Evolutionary conservation across 768 basidiomycete genomes (phyloP).

Genomic region (Calocybe gangraenosa): DNA sequence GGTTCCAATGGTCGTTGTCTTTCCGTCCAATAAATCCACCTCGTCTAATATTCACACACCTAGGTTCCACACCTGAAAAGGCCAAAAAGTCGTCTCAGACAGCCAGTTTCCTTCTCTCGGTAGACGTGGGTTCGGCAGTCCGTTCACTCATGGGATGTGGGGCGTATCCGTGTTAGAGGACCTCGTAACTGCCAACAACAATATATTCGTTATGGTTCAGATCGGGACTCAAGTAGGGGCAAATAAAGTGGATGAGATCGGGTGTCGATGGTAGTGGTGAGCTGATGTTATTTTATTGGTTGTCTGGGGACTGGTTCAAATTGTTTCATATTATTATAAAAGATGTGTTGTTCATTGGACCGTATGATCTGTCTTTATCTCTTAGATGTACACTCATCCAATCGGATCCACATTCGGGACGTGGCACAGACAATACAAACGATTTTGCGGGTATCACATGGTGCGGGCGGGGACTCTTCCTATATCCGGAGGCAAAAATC

Average conservation of each 20-base stretch:
- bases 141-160: conserved; percentile 60
- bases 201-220: conserved; percentile 56
- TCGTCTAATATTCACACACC: not conserved
- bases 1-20: conserved; percentile 55
- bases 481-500: no score
- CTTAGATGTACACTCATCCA: conserved; percentile 57
- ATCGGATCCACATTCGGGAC: conserved; percentile 62
- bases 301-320: not conserved
- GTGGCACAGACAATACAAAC: conserved; percentile 56
- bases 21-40: not conserved
- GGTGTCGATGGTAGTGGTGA: conserved; percentile 58
- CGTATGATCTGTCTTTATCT: conserved; percentile 63
- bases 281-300: no score
- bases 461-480: no score
- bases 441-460: conserved; percentile 46
- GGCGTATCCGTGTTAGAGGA: conserved; percentile 49
- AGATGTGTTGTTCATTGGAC: conserved; percentile 49
- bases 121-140: conserved; percentile 60
- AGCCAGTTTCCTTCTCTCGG: conserved; percentile 61
- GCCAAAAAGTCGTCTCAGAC: conserved; percentile 54
- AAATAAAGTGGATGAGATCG: conserved; percentile 56
- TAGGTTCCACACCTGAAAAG: conserved; percentile 58
- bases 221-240: conserved; percentile 62
- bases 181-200: conserved; percentile 49
- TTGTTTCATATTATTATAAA: not conserved